phyloP scores from a whole-genome alignment of 495 filamentous ascomycete genomes.

The Diplogelasinospora grovesii region DNA sequence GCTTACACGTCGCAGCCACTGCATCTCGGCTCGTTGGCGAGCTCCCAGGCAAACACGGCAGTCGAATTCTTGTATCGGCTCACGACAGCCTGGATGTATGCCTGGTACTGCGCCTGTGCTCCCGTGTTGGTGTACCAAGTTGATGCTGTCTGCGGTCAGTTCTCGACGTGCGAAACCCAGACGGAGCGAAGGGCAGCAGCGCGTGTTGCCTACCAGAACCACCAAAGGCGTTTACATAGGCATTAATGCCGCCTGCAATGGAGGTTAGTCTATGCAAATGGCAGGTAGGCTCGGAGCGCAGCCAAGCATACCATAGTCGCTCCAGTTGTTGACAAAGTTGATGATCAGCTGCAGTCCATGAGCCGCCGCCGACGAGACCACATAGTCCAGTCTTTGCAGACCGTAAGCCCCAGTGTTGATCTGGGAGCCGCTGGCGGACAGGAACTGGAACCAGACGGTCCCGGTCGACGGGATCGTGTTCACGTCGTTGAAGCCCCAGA shows the following conservation, averaged over 20 bases:
- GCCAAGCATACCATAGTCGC: no score
- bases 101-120: slow-evolving; percentile 54
- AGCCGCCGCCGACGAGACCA: slow-evolving; percentile 55
- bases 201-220: no score
- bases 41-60: slow-evolving; percentile 49
- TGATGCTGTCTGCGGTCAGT: slow-evolving; percentile 18
- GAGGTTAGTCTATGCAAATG: no score
- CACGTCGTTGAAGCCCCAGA: slow-evolving; percentile 57
- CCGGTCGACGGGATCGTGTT: slow-evolving; percentile 55
- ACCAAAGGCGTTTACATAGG: slow-evolving; percentile 32
- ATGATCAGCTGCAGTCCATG: slow-evolving; percentile 48
- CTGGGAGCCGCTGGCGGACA: slow-evolving; percentile 34
- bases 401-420: slow-evolving; percentile 56
- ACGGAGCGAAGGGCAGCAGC: not conserved
- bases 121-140: slow-evolving; percentile 50
- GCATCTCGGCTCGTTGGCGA: slow-evolving; percentile 49
- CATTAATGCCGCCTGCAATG: slow-evolving; percentile 45
- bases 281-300: no score
- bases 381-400: no score
- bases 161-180: not conserved
- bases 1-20: slow-evolving; percentile 35
- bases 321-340: slow-evolving; percentile 48
- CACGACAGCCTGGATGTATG: slow-evolving; percentile 45
- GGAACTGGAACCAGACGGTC: slow-evolving; percentile 42
- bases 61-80: slow-evolving; percentile 42